Evolutionary conservation across 2,329 filamentous ascomycete genomes (phyloP), one percentile per base, ranked within the genome.

Genomic region (Alternaria conjuncta): DNA sequence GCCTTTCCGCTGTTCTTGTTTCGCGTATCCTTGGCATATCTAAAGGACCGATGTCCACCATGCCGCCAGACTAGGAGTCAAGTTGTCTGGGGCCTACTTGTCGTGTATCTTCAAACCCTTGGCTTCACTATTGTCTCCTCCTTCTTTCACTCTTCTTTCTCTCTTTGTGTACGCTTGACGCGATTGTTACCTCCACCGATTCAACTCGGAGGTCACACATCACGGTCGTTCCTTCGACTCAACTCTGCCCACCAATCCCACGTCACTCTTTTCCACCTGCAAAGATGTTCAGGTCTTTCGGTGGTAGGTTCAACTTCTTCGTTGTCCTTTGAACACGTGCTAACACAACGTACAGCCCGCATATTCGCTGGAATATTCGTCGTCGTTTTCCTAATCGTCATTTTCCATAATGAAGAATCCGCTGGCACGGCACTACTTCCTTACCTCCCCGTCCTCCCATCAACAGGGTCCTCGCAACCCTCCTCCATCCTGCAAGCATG

Each of bases 331-430:
- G 13, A 23, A 4, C 9, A 7, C 6, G 4, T 23, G 12, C 67
- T 72, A 44, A 74, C 25, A n/a, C 20, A 12, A 6, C 9, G 46
- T 1, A 2, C 20, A 75, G 73, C 66, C 21, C 73, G 73, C 54
- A 49, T 74, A 26, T 60, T 72, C 50, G 67, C 71, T 26, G 64
- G 64, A 45, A 36, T 73, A 54, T 43, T 75, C n/a, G 63, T 73
- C n/a, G 63, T 70, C 30, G 57, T 75, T 23, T 68, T 74, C 59
- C 55, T 76, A 28, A 61, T 77, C 23, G 61, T 71, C 21, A 56
- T 75, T n/a, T 68, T 77, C 28, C 71, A 71, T 49, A 72, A 75
- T 54, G 67, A 74, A 45, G 57, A 72, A 55, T 61, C 69, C 46
- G 71, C 63, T 43, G 63, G 66, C 28, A 55, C 65, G 46, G 70